Conservation (phyloP, 257 asterid species). For the Penstemon barbatus region DNA sequence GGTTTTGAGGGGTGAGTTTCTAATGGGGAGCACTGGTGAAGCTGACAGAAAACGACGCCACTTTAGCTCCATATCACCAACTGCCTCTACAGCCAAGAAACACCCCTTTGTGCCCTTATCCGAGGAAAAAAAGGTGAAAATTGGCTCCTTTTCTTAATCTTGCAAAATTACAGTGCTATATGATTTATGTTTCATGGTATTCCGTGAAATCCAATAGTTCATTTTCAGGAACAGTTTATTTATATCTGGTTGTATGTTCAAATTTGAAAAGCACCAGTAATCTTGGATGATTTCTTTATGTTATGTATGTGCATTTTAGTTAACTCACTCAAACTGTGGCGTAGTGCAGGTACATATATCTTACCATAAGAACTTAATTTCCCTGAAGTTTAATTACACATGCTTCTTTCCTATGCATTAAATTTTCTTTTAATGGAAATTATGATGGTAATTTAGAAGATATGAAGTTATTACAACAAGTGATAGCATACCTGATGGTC, state of each 20-base stretch:
- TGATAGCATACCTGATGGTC: background rate
- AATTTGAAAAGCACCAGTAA: too few relatives aligned
- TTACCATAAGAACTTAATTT: too few relatives aligned
- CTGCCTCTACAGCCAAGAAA: conserved; percentile 58
- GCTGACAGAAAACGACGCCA: conserved; percentile 80
- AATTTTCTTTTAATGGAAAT: too few relatives aligned
- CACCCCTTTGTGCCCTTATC: conserved; percentile 58
- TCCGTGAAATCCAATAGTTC: background rate
- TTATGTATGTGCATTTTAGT: too few relatives aligned
- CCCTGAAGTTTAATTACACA: too few relatives aligned
- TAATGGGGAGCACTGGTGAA: conserved; percentile 86
- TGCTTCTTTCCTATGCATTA: too few relatives aligned
- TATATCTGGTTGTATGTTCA: too few relatives aligned
- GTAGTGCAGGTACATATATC: too few relatives aligned
- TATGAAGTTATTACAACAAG: background rate
- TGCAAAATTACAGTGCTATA: background rate
- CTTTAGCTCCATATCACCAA: conserved; percentile 68
- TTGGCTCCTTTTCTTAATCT: conserved; percentile 4
- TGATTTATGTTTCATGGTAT: background rate
- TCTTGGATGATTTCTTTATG: too few relatives aligned
- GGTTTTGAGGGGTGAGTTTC: conserved; percentile 49
- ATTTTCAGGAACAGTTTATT: conserved; percentile 8
- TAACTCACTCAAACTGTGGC: too few relatives aligned
- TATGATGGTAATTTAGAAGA: background rate
- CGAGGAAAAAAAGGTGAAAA: conserved; percentile 77